These are phyloP conservation scores for Penicillium crustosum DNA, from an alignment of 2,329 filamentous ascomycete genomes.

Conservation along the genomic window DNA sequence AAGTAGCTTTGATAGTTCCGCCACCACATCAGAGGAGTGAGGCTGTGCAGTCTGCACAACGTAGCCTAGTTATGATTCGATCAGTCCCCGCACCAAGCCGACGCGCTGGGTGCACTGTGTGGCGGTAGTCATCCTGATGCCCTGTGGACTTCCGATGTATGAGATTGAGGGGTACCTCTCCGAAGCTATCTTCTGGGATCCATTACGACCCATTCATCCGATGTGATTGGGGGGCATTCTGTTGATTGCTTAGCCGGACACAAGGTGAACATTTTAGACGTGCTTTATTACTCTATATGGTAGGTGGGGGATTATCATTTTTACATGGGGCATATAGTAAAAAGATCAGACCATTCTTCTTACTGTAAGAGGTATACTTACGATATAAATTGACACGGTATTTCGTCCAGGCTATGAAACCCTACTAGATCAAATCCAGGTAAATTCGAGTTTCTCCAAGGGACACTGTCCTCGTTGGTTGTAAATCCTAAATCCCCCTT, in stretches of 20 bases:
- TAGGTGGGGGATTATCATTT: slow-evolving; percentile 6
- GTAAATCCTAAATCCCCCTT: slow-evolving; percentile 1
- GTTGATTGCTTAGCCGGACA: slow-evolving; percentile 3
- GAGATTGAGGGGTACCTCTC: slow-evolving; percentile 7
- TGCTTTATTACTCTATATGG: slow-evolving; percentile 14
- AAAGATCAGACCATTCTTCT: background rate
- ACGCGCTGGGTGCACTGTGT: slow-evolving; percentile 24
- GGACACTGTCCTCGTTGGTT: background rate
- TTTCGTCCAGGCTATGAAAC: background rate
- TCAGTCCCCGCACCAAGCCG: slow-evolving; percentile 26
- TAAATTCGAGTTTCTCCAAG: background rate
- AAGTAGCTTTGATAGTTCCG: slow-evolving; percentile 10
- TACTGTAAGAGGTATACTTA: background rate
- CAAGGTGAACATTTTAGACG: background rate
- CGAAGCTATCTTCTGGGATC: background rate
- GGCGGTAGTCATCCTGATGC: slow-evolving; percentile 14
- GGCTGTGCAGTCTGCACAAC: slow-evolving; percentile 31
- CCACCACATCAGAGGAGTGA: slow-evolving; percentile 22
- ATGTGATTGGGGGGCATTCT: background rate
- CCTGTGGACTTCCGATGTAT: background rate
- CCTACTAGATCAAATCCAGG: background rate
- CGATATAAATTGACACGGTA: background rate
- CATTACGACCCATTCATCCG: background rate
- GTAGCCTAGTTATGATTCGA: slow-evolving; percentile 22
- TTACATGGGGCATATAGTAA: background rate